These are phyloP conservation scores for Prunus salicina DNA, from an alignment of 306 rosid genomes.

Conservation along the genomic window DNA sequence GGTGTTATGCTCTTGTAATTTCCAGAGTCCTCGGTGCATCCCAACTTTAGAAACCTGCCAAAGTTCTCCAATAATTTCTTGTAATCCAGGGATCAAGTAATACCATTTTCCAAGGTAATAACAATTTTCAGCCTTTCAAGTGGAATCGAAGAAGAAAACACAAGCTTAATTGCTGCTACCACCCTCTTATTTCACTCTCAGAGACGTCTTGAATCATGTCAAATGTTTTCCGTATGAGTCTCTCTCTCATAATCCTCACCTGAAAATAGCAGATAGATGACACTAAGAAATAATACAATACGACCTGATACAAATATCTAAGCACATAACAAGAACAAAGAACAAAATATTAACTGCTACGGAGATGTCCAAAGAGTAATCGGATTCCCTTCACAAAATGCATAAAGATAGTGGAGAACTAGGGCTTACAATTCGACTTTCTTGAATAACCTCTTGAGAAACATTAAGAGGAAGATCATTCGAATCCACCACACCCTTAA, in stretches of 20 bases:
- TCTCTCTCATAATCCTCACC: slow-evolving; percentile 98
- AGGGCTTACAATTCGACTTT: slow-evolving; percentile 87
- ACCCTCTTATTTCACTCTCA: slow-evolving; percentile 92
- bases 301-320: not conserved
- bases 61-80: slow-evolving; percentile 99
- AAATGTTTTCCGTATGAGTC: slow-evolving; percentile 91
- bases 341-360: not conserved
- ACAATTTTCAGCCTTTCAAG: slow-evolving; percentile 11
- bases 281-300: not conserved
- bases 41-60: slow-evolving; percentile 86
- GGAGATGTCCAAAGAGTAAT: not conserved
- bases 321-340: not conserved
- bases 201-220: slow-evolving; percentile 94
- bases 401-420: not conserved
- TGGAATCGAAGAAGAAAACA: slow-evolving; percentile 12
- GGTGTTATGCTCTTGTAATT: slow-evolving; percentile 95
- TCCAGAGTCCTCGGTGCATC: slow-evolving; percentile 87
- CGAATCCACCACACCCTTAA: slow-evolving; percentile 96
- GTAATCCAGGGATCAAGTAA: slow-evolving; percentile 62
- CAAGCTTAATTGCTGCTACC: not conserved
- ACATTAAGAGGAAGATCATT: slow-evolving; percentile 94
- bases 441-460: slow-evolving; percentile 96
- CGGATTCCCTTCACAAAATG: not conserved
- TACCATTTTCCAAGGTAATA: slow-evolving; percentile 7
- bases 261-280: slow-evolving; percentile 32